Evolutionary conservation across 495 filamentous ascomycete genomes (phyloP), one percentile per base, ranked within the genome.

Genomic region (Darksidea phi): DNA sequence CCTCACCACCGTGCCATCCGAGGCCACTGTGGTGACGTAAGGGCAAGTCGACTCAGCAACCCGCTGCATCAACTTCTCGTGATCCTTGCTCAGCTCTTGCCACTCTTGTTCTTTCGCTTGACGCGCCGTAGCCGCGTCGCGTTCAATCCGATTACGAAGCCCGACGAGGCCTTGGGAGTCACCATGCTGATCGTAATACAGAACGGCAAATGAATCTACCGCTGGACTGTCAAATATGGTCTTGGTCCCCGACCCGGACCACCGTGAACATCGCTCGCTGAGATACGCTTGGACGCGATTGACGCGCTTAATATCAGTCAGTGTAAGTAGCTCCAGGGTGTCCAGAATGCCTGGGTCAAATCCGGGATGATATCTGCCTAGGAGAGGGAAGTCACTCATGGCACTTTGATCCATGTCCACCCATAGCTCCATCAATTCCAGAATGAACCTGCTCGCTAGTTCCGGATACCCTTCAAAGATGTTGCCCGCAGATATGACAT

Each of bases 221-320:
- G 32, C 41, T 5, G 77, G 72, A 25, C 74, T 72, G 34, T 61
- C 61, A 26, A 86, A 80, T 2, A 86, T 78, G 0, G 68, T 79
- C 21, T 62, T 67, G 12, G 60, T 54, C 13, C 42, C 50, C 0
- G 38, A 28, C 12, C 34, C 53, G 11, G 24, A 37, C 20, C 61
- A 61, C 0, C 52, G 5, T 1, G 2, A 56, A 55, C 69, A 70
- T 42, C 82, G 73, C 0, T 48, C n/a, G 0, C 61, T 37, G 26
- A 87, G 63, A 55, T 86, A 77, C 0, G 17, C 46, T 43, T 85
- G 81, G 15, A 86, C 74, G 0, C 52, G 21, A 12, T 76, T 73
- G 0, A 84, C 72, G 0, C 80, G 79, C 4, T 59, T 34, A 77
- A 87, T 77, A 20, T 78, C 75, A n/a, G 59, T 48, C 1, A 70